Evolutionary conservation across 208 protist species (phyloP).

Genomic region (Acanthamoeba royreba): DNA sequence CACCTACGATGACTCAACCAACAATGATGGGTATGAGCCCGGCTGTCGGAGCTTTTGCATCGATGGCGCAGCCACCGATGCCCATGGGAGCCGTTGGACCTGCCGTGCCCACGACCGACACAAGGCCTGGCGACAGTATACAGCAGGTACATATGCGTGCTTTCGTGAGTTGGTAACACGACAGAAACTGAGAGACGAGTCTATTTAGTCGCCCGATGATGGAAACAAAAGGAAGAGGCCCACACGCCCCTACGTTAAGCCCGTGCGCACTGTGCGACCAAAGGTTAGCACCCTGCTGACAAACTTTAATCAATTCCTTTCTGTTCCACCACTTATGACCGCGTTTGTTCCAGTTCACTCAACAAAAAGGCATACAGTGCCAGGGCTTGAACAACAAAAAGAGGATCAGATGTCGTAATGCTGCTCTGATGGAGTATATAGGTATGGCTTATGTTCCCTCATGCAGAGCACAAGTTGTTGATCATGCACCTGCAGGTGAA

Average conservation of each 20-base stretch:
- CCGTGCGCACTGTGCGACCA: neutral
- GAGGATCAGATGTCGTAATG: neutral
- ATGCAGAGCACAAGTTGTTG: too few species aligned
- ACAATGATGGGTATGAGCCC: too few species aligned
- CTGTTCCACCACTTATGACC: neutral
- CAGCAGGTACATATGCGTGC: neutral
- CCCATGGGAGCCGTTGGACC: too few species aligned
- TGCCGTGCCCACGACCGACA: neutral
- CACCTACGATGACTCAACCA: too few species aligned
- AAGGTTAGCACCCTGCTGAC: neutral
- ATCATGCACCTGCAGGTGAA: too few species aligned
- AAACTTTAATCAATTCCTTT: neutral
- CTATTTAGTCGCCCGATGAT: neutral
- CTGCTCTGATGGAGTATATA: constrained; percentile 23
- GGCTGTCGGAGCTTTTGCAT: too few species aligned
- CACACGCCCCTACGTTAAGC: neutral
- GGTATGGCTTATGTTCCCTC: neutral
- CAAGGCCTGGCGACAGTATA: neutral
- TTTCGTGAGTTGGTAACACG: neutral
- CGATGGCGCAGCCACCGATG: too few species aligned
- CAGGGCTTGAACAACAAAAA: neutral
- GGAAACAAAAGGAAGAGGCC: neutral
- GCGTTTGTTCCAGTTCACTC: neutral
- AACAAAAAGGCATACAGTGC: neutral
- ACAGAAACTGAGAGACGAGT: neutral